Percentiles rank a stretch among this genome's conserved stretches.
phyloP scores from a whole-genome alignment of 1,139 yeast species.

The Debaryomyces sp. region DNA sequence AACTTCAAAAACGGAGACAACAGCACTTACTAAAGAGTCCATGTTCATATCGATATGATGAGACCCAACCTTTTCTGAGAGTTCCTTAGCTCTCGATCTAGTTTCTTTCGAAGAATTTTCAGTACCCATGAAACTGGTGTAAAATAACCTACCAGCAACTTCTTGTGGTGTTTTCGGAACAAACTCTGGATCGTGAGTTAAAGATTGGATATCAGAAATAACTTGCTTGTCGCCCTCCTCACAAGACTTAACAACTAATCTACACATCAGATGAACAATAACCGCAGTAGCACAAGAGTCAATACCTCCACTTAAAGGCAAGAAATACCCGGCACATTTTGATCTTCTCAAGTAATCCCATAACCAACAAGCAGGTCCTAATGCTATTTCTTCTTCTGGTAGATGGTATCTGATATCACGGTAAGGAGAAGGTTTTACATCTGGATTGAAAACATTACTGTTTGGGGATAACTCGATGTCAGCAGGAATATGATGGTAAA shows the following conservation, averaged over 20 bases:
- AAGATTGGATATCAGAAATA: slow-evolving; percentile 65
- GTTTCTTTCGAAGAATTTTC: slow-evolving; percentile 89
- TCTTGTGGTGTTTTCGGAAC: slow-evolving; percentile 75
- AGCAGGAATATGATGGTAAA: slow-evolving; percentile 65
- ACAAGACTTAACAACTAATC: slow-evolving; percentile 72
- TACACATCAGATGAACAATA: slow-evolving; percentile 92
- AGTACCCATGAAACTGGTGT: slow-evolving; percentile 95
- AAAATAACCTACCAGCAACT: slow-evolving; percentile 73
- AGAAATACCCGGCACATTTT: slow-evolving; percentile 84
- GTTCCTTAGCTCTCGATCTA: slow-evolving; percentile 75
- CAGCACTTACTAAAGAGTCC: slow-evolving; percentile 79
- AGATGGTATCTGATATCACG: slow-evolving; percentile 61
- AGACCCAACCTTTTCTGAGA: slow-evolving; percentile 78
- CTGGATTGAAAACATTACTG: slow-evolving; percentile 59
- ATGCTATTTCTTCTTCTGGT: slow-evolving; percentile 95
- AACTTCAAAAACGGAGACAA: slow-evolving; percentile 74
- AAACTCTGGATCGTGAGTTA: slow-evolving; percentile 62
- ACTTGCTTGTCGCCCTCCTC: slow-evolving; percentile 72
- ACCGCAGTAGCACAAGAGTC: slow-evolving; percentile 98
- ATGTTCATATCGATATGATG: slow-evolving; percentile 90
- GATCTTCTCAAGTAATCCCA: slow-evolving; percentile 97
- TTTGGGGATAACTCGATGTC: slow-evolving; percentile 64
- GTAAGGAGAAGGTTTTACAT: slow-evolving; percentile 60
- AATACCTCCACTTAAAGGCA: slow-evolving; percentile 95
- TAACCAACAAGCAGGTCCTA: slow-evolving; percentile 99